Evolutionary conservation across 257 asterid species (phyloP).

Genomic region (Echites panduratus): DNA sequence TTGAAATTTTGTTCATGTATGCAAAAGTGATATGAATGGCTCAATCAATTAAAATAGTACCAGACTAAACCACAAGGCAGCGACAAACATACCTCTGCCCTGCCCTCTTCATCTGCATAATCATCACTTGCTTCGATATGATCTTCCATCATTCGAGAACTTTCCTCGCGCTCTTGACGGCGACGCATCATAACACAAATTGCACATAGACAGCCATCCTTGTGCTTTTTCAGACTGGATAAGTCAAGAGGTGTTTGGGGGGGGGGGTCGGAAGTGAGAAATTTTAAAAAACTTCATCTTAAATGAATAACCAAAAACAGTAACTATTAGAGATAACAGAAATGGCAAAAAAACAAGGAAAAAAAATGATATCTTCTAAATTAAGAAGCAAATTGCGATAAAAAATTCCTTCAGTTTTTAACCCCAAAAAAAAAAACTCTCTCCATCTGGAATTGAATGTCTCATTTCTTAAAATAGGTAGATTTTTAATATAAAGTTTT

Average conservation of each 20-base stretch:
- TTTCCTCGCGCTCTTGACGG: constrained; percentile 88
- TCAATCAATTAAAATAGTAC: neutral
- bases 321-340: neutral
- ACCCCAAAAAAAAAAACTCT: too few species aligned
- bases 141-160: constrained; percentile 60
- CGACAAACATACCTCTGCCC: constrained; percentile 43
- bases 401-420: neutral
- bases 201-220: constrained; percentile 94
- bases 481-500: too few species aligned
- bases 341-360: neutral
- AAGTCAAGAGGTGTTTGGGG: neutral
- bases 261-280: neutral
- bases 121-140: constrained; percentile 63
- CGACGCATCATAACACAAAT: constrained; percentile 97
- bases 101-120: constrained; percentile 52
- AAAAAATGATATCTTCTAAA: neutral
- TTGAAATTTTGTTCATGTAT: neutral
- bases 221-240: constrained; percentile 90
- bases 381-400: neutral
- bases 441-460: too few species aligned
- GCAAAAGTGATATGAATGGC: neutral
- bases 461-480: too few species aligned
- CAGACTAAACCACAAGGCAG: neutral
- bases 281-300: neutral
- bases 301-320: neutral